phyloP scores from a whole-genome alignment of 148 eudicot genomes.

The Gaultheria prostrata region DNA sequence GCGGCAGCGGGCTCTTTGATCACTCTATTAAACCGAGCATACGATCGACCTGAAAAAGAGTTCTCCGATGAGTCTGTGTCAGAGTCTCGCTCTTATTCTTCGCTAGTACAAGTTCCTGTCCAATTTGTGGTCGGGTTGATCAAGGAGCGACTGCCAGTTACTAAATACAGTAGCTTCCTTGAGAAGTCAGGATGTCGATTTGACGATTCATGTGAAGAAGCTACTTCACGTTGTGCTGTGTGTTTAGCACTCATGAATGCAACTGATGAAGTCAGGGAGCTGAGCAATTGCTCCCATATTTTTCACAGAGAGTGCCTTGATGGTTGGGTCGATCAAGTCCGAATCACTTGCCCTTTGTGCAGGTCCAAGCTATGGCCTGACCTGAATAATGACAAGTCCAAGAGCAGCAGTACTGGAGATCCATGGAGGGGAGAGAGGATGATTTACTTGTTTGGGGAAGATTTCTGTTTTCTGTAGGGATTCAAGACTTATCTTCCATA shows the following conservation, averaged over 20 bases:
- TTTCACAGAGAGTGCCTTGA: slow-evolving; percentile 15
- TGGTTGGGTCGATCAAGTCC: slow-evolving; percentile 3
- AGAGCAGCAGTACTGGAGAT: not conserved
- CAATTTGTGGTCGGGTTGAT: not conserved
- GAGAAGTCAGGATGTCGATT: not conserved
- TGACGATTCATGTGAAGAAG: not conserved
- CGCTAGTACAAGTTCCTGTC: slow-evolving; percentile 4
- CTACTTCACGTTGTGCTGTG: slow-evolving; percentile 11
- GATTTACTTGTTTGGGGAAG: slow-evolving; percentile 23
- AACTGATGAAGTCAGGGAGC: slow-evolving; percentile 13
- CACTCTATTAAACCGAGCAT: not conserved
- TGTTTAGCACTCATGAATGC: slow-evolving; percentile 13
- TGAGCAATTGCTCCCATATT: not conserved
- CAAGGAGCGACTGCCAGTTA: not conserved
- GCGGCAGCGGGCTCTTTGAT: not conserved
- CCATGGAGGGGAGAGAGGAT: slow-evolving; percentile 24
- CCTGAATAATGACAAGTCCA: not conserved
- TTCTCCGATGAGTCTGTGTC: not conserved
- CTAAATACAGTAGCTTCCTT: not conserved
- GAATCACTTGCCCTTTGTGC: slow-evolving; percentile 16
- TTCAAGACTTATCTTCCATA: not conserved
- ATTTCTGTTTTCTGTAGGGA: not conserved
- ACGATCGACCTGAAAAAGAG: not conserved
- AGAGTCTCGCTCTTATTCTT: slow-evolving; percentile 2
- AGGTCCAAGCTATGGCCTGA: slow-evolving; percentile 15